phyloP scores from a whole-genome alignment of 345 rosid genomes.

The Corchorus olitorius region DNA sequence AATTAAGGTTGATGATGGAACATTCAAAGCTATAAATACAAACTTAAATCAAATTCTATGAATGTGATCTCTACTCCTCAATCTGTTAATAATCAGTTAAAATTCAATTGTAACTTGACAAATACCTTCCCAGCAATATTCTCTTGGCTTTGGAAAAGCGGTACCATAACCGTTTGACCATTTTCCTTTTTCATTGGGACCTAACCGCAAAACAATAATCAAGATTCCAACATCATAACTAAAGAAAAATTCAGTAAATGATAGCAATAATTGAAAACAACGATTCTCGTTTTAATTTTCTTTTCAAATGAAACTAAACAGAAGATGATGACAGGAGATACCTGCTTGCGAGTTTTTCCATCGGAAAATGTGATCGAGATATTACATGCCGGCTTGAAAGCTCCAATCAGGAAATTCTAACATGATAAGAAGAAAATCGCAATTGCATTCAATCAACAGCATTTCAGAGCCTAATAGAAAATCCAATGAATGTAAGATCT shows the following conservation, averaged over 20 bases:
- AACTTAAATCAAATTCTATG: not conserved
- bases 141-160: slow-evolving; percentile 95
- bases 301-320: not conserved
- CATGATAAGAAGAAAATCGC: not conserved
- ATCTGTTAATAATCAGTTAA: not conserved
- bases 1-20: not conserved
- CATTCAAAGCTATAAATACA: not conserved
- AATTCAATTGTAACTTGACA: not conserved
- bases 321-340: slow-evolving; percentile 18
- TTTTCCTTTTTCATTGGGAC: slow-evolving; percentile 93
- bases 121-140: slow-evolving; percentile 85
- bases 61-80: not conserved
- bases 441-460: slow-evolving; percentile 7
- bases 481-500: not conserved
- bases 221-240: not conserved
- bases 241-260: not conserved
- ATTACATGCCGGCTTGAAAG: slow-evolving; percentile 92
- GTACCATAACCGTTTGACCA: slow-evolving; percentile 79
- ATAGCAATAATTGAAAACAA: not conserved
- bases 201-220: slow-evolving; percentile 36
- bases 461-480: not conserved
- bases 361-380: slow-evolving; percentile 70
- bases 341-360: slow-evolving; percentile 90
- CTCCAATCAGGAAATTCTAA: slow-evolving; percentile 92
- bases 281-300: not conserved